Conservation (phyloP, 2,329 filamentous ascomycete species). For the Aspergillus texensis region DNA sequence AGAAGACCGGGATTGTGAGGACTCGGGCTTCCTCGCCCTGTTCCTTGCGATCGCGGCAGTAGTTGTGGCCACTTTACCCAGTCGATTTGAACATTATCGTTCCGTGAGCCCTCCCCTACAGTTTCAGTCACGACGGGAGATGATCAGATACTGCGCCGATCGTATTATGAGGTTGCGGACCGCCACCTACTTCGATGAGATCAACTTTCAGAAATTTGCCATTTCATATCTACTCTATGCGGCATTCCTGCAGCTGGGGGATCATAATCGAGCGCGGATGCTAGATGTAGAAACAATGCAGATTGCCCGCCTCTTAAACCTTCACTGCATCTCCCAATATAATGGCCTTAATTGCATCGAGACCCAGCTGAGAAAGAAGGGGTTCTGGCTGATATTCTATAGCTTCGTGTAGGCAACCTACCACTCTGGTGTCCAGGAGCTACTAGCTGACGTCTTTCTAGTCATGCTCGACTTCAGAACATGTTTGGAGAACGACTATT, state of each 20-base stretch:
- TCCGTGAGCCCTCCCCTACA: slow-evolving; percentile 3
- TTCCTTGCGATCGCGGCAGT: slow-evolving; percentile 14
- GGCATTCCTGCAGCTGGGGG: slow-evolving; percentile 39
- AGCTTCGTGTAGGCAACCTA: slow-evolving; percentile 23
- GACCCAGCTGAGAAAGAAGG: slow-evolving; percentile 41
- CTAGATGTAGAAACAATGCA: slow-evolving; percentile 41
- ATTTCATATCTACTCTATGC: slow-evolving; percentile 37
- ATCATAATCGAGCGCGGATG: slow-evolving; percentile 41
- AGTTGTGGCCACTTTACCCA: slow-evolving; percentile 18
- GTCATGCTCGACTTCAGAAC: slow-evolving; percentile 25
- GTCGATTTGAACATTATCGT: slow-evolving; percentile 14
- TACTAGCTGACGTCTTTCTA: not conserved
- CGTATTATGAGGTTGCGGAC: slow-evolving; percentile 12
- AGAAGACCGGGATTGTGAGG: slow-evolving; percentile 9
- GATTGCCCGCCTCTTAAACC: slow-evolving; percentile 32
- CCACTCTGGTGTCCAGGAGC: not conserved
- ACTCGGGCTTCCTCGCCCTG: slow-evolving; percentile 14
- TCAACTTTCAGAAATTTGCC: slow-evolving; percentile 40
- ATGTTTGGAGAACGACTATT: slow-evolving; percentile 27
- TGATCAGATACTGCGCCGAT: slow-evolving; percentile 17
- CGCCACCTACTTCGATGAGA: slow-evolving; percentile 20
- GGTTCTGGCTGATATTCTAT: slow-evolving; percentile 42
- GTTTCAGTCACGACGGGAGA: slow-evolving; percentile 16
- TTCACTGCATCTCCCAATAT: slow-evolving; percentile 37
- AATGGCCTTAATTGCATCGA: slow-evolving; percentile 36